Percentiles rank a stretch among this genome's conserved stretches.
phyloP scores from a whole-genome alignment of 2,329 filamentous ascomycete genomes.

The Alternaria longipes region DNA sequence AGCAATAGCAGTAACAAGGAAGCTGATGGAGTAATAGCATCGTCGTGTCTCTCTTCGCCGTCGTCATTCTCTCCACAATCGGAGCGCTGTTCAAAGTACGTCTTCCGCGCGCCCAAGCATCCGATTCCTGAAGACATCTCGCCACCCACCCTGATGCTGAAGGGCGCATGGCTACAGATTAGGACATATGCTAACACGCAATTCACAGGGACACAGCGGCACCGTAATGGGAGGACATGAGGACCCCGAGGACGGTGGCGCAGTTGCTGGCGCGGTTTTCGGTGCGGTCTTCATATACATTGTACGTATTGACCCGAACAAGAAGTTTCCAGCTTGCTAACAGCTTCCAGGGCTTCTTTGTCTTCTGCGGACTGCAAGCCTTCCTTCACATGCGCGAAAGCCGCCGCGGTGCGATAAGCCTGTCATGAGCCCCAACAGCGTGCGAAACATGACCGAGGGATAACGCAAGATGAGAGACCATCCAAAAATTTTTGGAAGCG shows the following conservation, averaged over 20 bases:
- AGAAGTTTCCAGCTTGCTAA: constrained; percentile 4
- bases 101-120: constrained; percentile 18
- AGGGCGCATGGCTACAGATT: background rate
- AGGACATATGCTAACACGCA: constrained; percentile 29
- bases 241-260: constrained; percentile 74
- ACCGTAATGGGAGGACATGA: constrained; percentile 80
- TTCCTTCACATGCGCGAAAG: constrained; percentile 84
- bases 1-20: background rate
- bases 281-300: constrained; percentile 87
- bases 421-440: constrained; percentile 59
- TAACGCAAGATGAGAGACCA: background rate
- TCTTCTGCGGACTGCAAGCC: constrained; percentile 92
- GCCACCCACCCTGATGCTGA: background rate
- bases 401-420: constrained; percentile 82
- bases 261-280: constrained; percentile 86
- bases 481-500: background rate
- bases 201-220: constrained; percentile 71
- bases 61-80: constrained; percentile 71
- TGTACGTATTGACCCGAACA: constrained; percentile 67
- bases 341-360: constrained; percentile 72
- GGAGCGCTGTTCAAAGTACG: constrained; percentile 77
- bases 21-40: constrained; percentile 65
- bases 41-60: constrained; percentile 70
- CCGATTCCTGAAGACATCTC: background rate
- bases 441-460: background rate